These are phyloP conservation scores for Fraxinus xanthoxyloides DNA, from an alignment of 305 asterid genomes.

Conservation along the genomic window DNA sequence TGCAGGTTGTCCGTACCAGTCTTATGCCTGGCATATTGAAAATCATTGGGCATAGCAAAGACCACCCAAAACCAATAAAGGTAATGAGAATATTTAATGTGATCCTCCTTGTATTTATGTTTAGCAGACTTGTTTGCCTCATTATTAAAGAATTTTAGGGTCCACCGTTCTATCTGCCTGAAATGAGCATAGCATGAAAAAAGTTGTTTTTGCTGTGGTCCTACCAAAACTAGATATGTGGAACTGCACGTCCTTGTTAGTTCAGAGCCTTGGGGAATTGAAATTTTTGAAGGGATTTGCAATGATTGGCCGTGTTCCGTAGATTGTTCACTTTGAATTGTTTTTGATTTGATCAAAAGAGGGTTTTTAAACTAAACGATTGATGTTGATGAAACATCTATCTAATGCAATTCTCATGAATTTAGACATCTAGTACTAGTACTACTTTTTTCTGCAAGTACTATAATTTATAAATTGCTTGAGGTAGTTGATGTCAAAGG, in stretches of 20 bases:
- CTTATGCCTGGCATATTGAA: constrained; percentile 87
- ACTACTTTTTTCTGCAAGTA: background rate
- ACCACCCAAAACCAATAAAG: constrained; percentile 93
- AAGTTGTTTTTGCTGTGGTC: background rate
- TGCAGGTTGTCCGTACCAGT: constrained; percentile 79
- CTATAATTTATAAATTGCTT: background rate
- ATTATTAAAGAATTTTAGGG: background rate
- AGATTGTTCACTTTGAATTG: background rate
- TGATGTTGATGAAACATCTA: background rate
- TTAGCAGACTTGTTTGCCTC: background rate
- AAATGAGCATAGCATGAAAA: background rate
- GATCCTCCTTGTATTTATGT: constrained; percentile 4
- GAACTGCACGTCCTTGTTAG: background rate
- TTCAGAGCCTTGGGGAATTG: background rate
- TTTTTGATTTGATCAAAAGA: background rate
- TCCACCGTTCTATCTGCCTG: background rate
- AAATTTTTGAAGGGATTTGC: background rate
- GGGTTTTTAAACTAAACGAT: background rate
- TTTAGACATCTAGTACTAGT: background rate
- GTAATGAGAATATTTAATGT: constrained; percentile 32
- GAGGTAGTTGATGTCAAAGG: background rate
- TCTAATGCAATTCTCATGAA: background rate
- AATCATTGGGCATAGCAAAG: constrained; percentile 74
- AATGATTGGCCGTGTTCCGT: background rate
- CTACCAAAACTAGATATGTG: background rate